Base-by-base conservation (phyloP, 441 rosid species). In the Populus hybrid region DNA sequence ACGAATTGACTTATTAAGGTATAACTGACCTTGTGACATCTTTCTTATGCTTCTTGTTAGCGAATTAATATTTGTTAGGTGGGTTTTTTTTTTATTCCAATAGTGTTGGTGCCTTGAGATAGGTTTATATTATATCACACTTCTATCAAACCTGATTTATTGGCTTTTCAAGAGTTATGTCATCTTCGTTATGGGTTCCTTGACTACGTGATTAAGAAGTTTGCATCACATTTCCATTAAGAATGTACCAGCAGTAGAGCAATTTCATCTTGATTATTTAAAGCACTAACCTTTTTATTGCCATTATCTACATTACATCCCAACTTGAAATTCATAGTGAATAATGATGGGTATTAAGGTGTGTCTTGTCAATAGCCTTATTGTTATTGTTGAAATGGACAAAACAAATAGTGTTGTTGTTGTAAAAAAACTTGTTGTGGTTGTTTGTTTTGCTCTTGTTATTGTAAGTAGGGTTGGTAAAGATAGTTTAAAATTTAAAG, bases 241-340 rank as follows among this genome's bases (percentile, higher is more conserved):
- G 70, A 83, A 80, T 70, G 26, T 12, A 38, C 61, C 21, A 59
- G 18, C 6, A 50, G n/a, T 7, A 32, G 35, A 16, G 59, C 76
- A 24, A 8, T 65, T 16, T 20, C 61, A 1, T 6, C 75, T 20
- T 70, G 68, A 16, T 73, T 72, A 36, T 71, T 74, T 68, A 71
- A 75, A 74, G 28, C 70, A 54, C 73, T 54, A 35, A 20, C 59
- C 4, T 63, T 68, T 30, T 64, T 67, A 7, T 57, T 59, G 68
- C 32, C 34, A 70, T 57, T 61, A 73, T 85, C 72, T 34, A 61
- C 72, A 63, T 82, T 73, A 16, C 83, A 77, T 10, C 84, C 88
- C 83, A 85, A 74, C 83, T 83, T 83, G 83, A 86, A 86, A 76
- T 82, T 73, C 64, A 80, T 79, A 16, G 73, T 24, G 63, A 69